Conservation (phyloP, 805 yeast genomes). For the Cyberlindnera lachancei region DNA sequence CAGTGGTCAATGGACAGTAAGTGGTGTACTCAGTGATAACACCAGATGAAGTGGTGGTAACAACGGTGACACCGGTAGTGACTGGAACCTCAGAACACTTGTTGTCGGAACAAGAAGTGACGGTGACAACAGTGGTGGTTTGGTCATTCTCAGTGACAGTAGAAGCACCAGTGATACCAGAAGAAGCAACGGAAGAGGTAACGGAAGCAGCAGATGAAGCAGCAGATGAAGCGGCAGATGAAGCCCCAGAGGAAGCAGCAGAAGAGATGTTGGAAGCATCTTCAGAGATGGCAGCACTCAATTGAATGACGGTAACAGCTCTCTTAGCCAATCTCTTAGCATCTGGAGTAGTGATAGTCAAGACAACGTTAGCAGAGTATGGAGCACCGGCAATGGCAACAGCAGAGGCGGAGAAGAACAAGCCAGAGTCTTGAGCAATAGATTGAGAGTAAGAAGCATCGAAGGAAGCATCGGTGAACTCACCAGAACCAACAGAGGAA, state of each 20-base stretch:
- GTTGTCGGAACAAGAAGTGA: constrained; percentile 13
- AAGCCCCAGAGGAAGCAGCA: constrained; percentile 6
- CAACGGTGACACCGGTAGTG: no score
- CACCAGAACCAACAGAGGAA: constrained; percentile 14
- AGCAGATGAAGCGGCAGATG: constrained; percentile 7
- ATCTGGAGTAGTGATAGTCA: constrained; percentile 20
- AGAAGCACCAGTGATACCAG: no score
- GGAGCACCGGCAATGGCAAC: constrained; percentile 58
- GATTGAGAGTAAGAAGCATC: constrained; percentile 18
- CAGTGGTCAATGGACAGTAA: no score
- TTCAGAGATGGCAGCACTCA: constrained; percentile 6
- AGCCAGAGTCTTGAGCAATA: constrained; percentile 28
- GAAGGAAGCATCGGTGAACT: not conserved
- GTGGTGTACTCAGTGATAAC: no score
- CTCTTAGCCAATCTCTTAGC: constrained; percentile 14
- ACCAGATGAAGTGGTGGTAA: no score
- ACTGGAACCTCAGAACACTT: no score
- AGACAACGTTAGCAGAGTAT: constrained; percentile 28
- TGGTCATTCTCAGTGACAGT: constrained; percentile 11
- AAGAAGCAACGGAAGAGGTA: constrained; percentile 3
- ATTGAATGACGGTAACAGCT: constrained; percentile 7
- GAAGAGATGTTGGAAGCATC: constrained; percentile 6
- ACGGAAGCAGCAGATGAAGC: constrained; percentile 13
- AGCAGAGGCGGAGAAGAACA: constrained; percentile 36
- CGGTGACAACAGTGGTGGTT: constrained; percentile 8